Percentiles rank a stretch among this genome's conserved stretches.
phyloP scores from a whole-genome alignment of 306 rosid genomes.

The Dryas alaskensis region DNA sequence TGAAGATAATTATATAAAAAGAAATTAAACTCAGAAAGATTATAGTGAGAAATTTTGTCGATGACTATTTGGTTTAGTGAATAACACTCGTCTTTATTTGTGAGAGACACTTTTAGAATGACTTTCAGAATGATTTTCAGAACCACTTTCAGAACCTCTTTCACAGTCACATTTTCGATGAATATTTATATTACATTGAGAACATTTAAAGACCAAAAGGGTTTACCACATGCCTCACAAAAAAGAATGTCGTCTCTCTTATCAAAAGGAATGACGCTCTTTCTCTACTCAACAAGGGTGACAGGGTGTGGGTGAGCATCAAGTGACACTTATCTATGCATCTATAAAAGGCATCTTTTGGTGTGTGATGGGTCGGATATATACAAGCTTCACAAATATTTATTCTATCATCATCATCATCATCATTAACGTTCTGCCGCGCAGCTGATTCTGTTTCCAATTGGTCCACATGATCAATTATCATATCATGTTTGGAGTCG shows the following conservation, averaged over 20 bases:
- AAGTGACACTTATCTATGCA: background rate
- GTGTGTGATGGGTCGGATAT: background rate
- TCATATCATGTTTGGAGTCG: no score
- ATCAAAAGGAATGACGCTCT: background rate
- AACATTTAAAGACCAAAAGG: constrained; percentile 5
- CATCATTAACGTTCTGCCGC: background rate
- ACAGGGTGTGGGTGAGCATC: background rate
- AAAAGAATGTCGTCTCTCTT: background rate
- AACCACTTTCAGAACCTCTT: no score
- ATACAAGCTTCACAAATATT: background rate
- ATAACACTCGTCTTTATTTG: no score
- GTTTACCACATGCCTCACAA: background rate
- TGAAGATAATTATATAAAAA: no score
- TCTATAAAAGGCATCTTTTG: background rate
- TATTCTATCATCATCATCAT: background rate
- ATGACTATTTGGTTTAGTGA: no score
- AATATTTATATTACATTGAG: background rate
- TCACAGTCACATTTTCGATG: no score
- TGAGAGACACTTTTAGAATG: no score
- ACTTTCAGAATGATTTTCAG: no score
- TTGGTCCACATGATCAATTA: background rate
- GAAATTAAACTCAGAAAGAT: no score
- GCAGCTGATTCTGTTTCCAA: background rate
- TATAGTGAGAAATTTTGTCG: no score
- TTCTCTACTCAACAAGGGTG: background rate